These are phyloP conservation scores for Fonsecaea erecta DNA, from an alignment of 2,329 filamentous ascomycete species.

Conservation along the genomic window DNA sequence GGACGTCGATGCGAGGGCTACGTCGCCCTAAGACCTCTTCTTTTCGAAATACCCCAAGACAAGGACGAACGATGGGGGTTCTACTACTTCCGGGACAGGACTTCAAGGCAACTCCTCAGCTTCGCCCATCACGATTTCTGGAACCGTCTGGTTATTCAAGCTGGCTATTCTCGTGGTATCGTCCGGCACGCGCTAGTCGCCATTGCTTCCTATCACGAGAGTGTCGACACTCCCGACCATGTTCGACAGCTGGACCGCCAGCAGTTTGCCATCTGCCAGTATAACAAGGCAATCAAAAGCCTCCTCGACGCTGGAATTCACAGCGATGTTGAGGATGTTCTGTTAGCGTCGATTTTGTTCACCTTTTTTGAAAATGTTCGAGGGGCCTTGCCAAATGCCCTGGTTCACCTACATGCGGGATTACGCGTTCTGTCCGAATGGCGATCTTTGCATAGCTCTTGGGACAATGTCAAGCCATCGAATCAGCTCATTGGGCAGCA, in stretches of 20 bases:
- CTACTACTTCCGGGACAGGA: conserved; percentile 14
- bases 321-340: background rate
- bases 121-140: conserved; percentile 17
- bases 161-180: conserved; percentile 8
- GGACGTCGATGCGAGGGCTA: conserved; percentile 21
- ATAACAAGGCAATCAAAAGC: conserved; percentile 20
- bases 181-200: conserved; percentile 19
- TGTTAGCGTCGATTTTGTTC: conserved; percentile 10
- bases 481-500: background rate
- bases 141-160: conserved; percentile 16
- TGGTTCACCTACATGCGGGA: conserved; percentile 11
- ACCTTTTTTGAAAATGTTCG: conserved; percentile 15
- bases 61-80: conserved; percentile 17
- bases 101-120: conserved; percentile 5
- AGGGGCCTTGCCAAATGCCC: background rate
- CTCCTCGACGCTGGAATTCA: background rate
- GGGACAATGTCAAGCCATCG: background rate
- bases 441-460: background rate
- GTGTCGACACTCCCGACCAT: conserved; percentile 10
- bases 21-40: conserved; percentile 2
- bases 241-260: conserved; percentile 6
- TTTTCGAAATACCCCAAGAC: conserved; percentile 13
- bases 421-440: conserved; percentile 4
- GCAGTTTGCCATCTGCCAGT: conserved; percentile 13
- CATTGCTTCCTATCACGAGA: conserved; percentile 18